These are phyloP conservation scores for Eucalyptus tenuipes DNA, from an alignment of 345 rosid species.

Conservation along the genomic window DNA sequence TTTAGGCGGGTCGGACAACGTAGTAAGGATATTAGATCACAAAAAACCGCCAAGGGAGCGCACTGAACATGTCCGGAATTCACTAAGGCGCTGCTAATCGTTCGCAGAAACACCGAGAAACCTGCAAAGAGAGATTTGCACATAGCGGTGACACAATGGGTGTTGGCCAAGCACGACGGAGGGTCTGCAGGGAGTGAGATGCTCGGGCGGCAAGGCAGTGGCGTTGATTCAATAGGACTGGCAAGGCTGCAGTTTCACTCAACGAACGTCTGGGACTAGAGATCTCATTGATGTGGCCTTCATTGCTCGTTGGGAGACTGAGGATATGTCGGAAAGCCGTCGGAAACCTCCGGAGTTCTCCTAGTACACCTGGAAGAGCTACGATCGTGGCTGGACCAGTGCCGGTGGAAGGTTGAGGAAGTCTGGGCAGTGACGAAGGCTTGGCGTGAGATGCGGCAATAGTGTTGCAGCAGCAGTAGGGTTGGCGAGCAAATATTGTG, in stretches of 20 bases:
- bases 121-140: not conserved
- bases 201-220: not conserved
- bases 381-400: not conserved
- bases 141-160: not conserved
- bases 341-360: not conserved
- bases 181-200: not conserved
- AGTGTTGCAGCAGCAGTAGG: not conserved
- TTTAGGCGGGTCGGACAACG: not conserved
- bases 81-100: fast-evolving
- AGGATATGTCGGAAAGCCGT: not conserved
- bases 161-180: not conserved
- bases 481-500: not conserved
- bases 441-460: not conserved
- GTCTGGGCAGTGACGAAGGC: not conserved
- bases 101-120: no score
- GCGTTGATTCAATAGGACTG: not conserved
- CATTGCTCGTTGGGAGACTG: not conserved
- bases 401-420: not conserved
- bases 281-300: not conserved
- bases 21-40: not conserved
- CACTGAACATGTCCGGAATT: not conserved
- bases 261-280: not conserved
- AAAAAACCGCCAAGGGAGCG: not conserved
- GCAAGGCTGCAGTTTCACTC: not conserved
- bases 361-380: not conserved